A percentile compares a stretch with the other conserved stretches of the same genome.
Conservation (phyloP, 2,329 filamentous ascomycete species). For the Claviceps sp. region DNA sequence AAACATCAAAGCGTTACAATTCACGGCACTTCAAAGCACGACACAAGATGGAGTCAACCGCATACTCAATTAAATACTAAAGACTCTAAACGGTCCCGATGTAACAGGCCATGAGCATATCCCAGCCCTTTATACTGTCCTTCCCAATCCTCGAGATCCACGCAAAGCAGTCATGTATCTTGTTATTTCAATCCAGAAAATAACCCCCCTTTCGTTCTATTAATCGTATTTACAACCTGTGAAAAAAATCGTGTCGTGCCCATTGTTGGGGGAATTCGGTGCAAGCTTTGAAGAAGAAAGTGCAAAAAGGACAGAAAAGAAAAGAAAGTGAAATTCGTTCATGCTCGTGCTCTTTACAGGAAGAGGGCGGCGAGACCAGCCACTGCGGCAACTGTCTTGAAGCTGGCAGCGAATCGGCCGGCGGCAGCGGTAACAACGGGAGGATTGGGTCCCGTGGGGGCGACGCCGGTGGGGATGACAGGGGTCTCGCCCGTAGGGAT, state of each 20-base stretch:
- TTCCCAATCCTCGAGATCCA: no score
- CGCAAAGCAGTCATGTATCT: no score
- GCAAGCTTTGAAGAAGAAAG: neutral
- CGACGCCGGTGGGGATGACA: neutral
- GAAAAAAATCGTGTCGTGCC: neutral
- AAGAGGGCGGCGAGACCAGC: conserved; percentile 20
- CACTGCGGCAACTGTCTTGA: conserved; percentile 17
- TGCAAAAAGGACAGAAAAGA: neutral
- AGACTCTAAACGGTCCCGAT: no score
- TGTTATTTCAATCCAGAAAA: no score
- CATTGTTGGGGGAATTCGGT: neutral
- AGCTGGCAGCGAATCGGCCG: conserved; percentile 17
- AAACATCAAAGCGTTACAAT: no score
- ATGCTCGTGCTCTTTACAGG: neutral
- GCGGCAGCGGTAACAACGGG: conserved; percentile 18
- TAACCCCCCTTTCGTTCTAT: no score
- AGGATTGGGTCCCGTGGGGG: conserved; percentile 1
- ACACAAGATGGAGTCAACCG: no score
- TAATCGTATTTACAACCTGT: no score
- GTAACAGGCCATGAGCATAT: no score
- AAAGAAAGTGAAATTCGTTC: neutral
- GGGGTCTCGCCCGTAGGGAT: neutral
- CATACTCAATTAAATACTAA: no score
- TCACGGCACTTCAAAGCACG: no score
- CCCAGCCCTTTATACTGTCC: no score